phyloP scores from a whole-genome alignment of 257 asterid species.

The Gynochthodes officinalis region DNA sequence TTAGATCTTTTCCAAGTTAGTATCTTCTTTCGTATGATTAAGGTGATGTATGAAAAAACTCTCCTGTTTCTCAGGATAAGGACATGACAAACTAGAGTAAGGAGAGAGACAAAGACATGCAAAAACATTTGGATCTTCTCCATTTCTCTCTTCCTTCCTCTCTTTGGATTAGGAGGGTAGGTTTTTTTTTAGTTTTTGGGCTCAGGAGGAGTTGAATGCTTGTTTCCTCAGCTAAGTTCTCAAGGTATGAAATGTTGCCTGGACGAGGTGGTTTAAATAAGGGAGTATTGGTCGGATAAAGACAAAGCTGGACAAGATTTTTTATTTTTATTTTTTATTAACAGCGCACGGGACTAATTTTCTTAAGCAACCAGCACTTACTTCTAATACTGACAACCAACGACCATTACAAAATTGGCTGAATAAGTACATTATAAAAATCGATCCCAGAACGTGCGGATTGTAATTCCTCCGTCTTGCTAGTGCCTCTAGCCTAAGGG shows the following conservation, averaged over 20 bases:
- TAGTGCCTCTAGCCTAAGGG: too few species aligned
- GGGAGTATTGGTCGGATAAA: not conserved
- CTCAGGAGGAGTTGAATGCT: not conserved
- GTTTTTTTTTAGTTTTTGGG: not conserved
- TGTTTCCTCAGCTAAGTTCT: not conserved
- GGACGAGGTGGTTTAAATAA: conserved; percentile 15
- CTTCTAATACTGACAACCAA: too few species aligned
- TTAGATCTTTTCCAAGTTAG: conserved; percentile 17
- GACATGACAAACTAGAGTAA: conserved; percentile 22
- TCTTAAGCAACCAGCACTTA: too few species aligned
- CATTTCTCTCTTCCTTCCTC: conserved; percentile 10
- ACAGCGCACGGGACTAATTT: too few species aligned
- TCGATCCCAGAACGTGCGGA: too few species aligned
- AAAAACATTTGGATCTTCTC: conserved; percentile 20
- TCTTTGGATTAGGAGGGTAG: not conserved
- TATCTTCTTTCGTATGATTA: conserved; percentile 19
- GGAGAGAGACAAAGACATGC: conserved; percentile 25
- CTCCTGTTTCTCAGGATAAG: not conserved
- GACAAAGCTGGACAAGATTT: not conserved
- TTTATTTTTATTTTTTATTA: too few species aligned
- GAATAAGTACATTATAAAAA: too few species aligned
- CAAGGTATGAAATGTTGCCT: conserved; percentile 12
- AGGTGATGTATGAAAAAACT: conserved; percentile 13
- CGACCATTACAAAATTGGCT: too few species aligned
- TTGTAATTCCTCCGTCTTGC: too few species aligned